Base-by-base conservation (phyloP, 1,139 yeast species). In the Pichia sp. region DNA sequence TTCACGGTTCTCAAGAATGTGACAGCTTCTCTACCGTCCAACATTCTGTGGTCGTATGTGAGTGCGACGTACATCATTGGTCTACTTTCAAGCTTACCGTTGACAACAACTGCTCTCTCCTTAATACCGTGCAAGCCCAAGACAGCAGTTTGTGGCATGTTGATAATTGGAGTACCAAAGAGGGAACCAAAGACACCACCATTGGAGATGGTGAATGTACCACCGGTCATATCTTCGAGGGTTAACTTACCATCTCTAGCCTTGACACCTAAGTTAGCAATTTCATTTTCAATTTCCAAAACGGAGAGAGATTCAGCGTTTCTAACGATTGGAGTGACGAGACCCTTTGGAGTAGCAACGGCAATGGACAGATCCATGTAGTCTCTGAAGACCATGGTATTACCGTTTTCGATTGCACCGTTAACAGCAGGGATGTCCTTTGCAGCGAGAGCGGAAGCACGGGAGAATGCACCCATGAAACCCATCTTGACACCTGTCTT, bases 11-110 rank as follows among this genome's bases (percentile, higher is more conserved):
- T 87, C 67, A 91, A 76, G 86, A 88, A 91, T 41, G 93, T 85
- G 47, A 93, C 98, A 36, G 97, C 97, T 70, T 91, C 99, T 68
- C 98, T 84, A 54, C 99, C 99, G 61, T 91, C 99, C 60, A 93
- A 74, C 58, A 91, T 81, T 73, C 98, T 83, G 72, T 91, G 99
- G 62, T 91, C 99, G 63, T 91, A 91, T 42, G 98, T 91, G 64
- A 91, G 79, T 39, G 99, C 99, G 59, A 93, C 69, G 75, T 91
- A 93, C 98, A 93, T 93, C 98, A 91, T 91, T 63, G 99, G 99
- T 72, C 97, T 84, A 29, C 93, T 75, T 51, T 85, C 98, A 52
- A 91, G 75, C 72, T 91, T 91, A 39, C 98, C 98, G 51, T 91
- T 81, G 44, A 91, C 88, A 21, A 36, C 40, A 42, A 91, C 96